Evolutionary conservation across 1,284 basidiomycete genomes (phyloP), one percentile per base, ranked within the genome.

Genomic region (Sporisorium reilianum): DNA sequence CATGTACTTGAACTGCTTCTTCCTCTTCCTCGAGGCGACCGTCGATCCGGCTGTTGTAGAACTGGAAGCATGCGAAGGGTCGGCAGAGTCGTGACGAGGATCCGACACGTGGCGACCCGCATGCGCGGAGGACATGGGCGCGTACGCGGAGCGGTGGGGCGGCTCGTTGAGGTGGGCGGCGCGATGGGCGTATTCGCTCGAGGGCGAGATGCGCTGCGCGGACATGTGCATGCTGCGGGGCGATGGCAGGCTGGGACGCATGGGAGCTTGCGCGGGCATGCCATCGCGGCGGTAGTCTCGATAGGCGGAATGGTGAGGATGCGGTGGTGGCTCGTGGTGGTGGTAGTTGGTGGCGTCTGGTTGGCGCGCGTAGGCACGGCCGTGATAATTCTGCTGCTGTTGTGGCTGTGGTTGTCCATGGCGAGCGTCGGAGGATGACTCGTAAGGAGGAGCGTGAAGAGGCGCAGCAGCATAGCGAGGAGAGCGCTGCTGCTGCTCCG

Each of bases 1-100:
- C 63, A 75, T 66, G 51, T 75, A 75, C 52, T 75, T 75, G 73
- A 75, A 75, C 42, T 70, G 73, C 58, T 71, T 75, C 64, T 71
- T 75, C 16, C 73, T 56, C 55, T 75, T 75, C 20, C 66, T 30
- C 1, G 57, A 45, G 7, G 57, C 48, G 6, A 23, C 30, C 8
- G 32, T 38, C 7, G 64, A 28, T 12, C 49, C n/a, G 5, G 49
- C 23, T 0, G 48, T n/a, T 20, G 55, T 26, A 6, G 38, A 22
- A 10, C 23, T 18, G 30, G 52, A 16, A 2, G 23, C 18, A 12
- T 23, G 48, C 14, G 53, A 50, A 30, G 57, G 25, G 9, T 12
- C 40, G 36, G 32, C 41, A 5, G 55, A n/a, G 18, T 55, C 22
- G 38, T 18, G 45, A 30, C 18, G 46, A 18, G 11, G 12, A 16